These are phyloP conservation scores for Hemileia vastatrix DNA, from an alignment of 1,284 basidiomycete species.

Conservation along the genomic window DNA sequence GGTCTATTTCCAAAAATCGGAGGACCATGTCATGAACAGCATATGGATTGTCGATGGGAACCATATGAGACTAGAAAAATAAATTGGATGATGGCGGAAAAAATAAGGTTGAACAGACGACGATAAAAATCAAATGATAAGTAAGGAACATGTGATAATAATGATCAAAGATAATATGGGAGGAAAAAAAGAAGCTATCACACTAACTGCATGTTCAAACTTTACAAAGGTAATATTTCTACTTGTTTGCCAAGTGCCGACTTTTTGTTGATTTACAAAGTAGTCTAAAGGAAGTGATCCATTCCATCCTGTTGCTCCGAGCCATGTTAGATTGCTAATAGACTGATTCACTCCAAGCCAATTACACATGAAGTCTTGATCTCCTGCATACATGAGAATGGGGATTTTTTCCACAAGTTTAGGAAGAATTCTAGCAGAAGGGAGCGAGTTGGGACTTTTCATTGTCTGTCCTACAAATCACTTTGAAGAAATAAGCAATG, in stretches of 20 bases:
- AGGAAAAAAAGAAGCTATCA: neutral
- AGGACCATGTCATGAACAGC: constrained; percentile 95
- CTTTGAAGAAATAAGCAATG: neutral
- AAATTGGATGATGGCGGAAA: neutral
- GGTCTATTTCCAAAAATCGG: constrained; percentile 84
- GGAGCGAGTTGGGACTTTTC: constrained; percentile 50
- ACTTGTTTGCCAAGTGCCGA: constrained; percentile 80
- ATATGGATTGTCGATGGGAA: constrained; percentile 77
- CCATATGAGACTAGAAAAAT: constrained; percentile 46
- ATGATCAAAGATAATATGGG: neutral
- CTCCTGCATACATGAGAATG: constrained; percentile 81
- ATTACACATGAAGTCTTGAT: constrained; percentile 84
- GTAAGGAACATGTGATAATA: neutral
- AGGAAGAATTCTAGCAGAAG: constrained; percentile 69
- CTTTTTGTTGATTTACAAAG: constrained; percentile 64
- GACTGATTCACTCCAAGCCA: constrained; percentile 8
- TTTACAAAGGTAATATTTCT: constrained; percentile 80
- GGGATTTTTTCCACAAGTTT: constrained; percentile 65
- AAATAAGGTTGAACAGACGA: too few relatives aligned
- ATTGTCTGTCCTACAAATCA: constrained; percentile 6
- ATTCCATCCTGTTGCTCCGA: constrained; percentile 55
- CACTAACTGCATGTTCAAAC: constrained; percentile 14
- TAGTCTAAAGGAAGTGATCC: constrained; percentile 50
- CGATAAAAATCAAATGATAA: neutral
- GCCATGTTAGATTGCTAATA: constrained; percentile 9